Conservation (phyloP, 176 grass and related monocot species). For the Aegilops tauschii region DNA sequence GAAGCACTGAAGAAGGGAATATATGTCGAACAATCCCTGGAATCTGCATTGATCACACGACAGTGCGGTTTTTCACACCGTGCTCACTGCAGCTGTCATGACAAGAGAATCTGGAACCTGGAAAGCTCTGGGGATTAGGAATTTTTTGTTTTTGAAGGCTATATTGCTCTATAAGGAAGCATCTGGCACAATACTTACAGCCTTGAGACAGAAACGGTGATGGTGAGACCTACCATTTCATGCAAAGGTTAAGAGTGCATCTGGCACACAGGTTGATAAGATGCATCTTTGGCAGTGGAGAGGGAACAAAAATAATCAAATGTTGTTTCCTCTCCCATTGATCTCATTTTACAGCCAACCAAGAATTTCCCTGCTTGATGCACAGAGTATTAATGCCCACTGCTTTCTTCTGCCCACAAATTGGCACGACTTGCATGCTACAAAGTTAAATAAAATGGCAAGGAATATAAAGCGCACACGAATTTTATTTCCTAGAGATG, state of each 20-base stretch:
- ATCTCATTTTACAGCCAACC: slow-evolving; percentile 17
- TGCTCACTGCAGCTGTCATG: slow-evolving; percentile 28
- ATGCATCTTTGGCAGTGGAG: slow-evolving; percentile 53
- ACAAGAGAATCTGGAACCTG: slow-evolving; percentile 40
- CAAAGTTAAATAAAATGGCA: slow-evolving; percentile 26
- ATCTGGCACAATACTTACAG: slow-evolving; percentile 25
- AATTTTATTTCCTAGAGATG: slow-evolving; percentile 23
- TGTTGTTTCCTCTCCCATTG: neutral
- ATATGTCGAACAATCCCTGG: slow-evolving; percentile 40
- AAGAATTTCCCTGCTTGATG: slow-evolving; percentile 11
- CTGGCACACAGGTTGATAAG: slow-evolving; percentile 43
- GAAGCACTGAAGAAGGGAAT: slow-evolving; percentile 30
- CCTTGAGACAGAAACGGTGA: slow-evolving; percentile 25
- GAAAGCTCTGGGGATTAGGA: slow-evolving; percentile 25
- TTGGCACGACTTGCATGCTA: slow-evolving; percentile 17
- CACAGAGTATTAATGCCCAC: slow-evolving; percentile 22
- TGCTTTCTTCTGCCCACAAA: slow-evolving; percentile 27
- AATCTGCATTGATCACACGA: slow-evolving; percentile 44
- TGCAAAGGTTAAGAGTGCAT: slow-evolving; percentile 12
- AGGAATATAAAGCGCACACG: slow-evolving; percentile 32
- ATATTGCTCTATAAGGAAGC: slow-evolving; percentile 46
- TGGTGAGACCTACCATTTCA: slow-evolving; percentile 15
- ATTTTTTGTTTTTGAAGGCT: slow-evolving; percentile 34
- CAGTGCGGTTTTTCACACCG: slow-evolving; percentile 28
- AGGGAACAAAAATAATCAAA: slow-evolving; percentile 44